Percentiles rank a stretch among this genome's conserved stretches.
Evolutionary conservation across 2,329 filamentous ascomycete species (phyloP).

Genomic region (Epichloe amarillans): DNA sequence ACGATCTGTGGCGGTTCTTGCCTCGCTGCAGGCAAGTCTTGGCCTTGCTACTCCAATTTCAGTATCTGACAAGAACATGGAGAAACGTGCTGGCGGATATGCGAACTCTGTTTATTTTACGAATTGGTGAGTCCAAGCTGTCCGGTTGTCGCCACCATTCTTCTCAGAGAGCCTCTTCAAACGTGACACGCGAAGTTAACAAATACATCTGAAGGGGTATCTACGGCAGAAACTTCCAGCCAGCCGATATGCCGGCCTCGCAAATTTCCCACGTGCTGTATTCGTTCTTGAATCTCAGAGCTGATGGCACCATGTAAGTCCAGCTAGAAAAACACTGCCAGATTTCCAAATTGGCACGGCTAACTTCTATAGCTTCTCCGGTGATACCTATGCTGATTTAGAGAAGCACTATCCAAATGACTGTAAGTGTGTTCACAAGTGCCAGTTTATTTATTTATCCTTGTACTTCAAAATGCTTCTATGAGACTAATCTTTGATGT

Average conservation of each 20-base stretch:
- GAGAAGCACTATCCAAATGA: slow-evolving; percentile 63
- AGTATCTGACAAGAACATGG: slow-evolving; percentile 2
- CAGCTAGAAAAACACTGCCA: background rate
- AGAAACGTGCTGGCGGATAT: slow-evolving; percentile 12
- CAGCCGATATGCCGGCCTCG: slow-evolving; percentile 53
- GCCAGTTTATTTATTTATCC: background rate
- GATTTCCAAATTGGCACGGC: background rate
- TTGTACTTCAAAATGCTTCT: background rate
- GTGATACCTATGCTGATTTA: slow-evolving; percentile 55
- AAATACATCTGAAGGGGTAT: slow-evolving; percentile 40
- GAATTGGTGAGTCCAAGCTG: slow-evolving; percentile 28
- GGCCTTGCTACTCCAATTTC: slow-evolving; percentile 11
- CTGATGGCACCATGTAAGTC: slow-evolving; percentile 57
- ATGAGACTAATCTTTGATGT: background rate
- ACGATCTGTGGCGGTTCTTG: slow-evolving; percentile 15
- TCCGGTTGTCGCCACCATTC: background rate
- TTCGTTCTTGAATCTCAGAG: slow-evolving; percentile 63
- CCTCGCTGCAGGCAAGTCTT: slow-evolving; percentile 13
- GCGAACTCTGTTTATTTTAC: slow-evolving; percentile 32
- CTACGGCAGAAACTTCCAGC: slow-evolving; percentile 62
- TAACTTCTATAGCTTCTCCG: slow-evolving; percentile 36
- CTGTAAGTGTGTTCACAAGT: slow-evolving; percentile 24
- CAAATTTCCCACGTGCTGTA: slow-evolving; percentile 69
- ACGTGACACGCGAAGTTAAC: background rate
- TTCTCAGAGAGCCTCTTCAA: background rate